A percentile compares a stretch with the other conserved stretches of the same genome.
Evolutionary conservation across 495 filamentous ascomycete species (phyloP).

Genomic region (Aspergillus ellipticus): DNA sequence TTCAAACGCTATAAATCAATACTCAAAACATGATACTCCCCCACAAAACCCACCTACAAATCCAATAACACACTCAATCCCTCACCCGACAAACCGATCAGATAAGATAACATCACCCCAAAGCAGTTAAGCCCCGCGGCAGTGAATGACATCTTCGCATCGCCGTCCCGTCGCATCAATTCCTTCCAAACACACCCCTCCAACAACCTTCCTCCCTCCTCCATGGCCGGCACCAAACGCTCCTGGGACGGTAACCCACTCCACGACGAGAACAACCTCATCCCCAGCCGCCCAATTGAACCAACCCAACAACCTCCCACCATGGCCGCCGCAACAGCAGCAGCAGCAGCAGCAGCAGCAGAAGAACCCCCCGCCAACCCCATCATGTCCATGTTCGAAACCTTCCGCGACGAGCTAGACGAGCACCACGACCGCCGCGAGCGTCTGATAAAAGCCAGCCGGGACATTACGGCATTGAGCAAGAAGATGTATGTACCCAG

Average conservation of each 20-base stretch:
- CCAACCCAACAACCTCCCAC: not conserved
- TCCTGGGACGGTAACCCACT: constrained; percentile 57
- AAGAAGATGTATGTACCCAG: constrained; percentile 95
- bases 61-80: not conserved
- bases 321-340: constrained; percentile 16
- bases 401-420: constrained; percentile 82
- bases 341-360: constrained; percentile 21
- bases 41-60: too few relatives aligned
- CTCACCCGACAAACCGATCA: not conserved
- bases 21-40: too few relatives aligned
- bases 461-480: constrained; percentile 88
- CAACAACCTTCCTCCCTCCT: constrained; percentile 5
- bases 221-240: constrained; percentile 52
- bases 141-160: constrained; percentile 7
- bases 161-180: constrained; percentile 9
- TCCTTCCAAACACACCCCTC: constrained; percentile 2
- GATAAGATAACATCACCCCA: constrained; percentile 6
- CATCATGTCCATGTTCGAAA: constrained; percentile 75
- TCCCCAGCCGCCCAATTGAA: not conserved
- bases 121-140: constrained; percentile 9
- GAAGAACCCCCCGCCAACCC: constrained; percentile 20
- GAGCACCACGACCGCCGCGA: constrained; percentile 92
- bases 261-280: constrained; percentile 16
- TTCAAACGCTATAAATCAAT: too few relatives aligned
- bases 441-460: constrained; percentile 78